These are phyloP conservation scores for Phytophthora meadii DNA, from an alignment of 352 stramenopile species.

Conservation along the genomic window DNA sequence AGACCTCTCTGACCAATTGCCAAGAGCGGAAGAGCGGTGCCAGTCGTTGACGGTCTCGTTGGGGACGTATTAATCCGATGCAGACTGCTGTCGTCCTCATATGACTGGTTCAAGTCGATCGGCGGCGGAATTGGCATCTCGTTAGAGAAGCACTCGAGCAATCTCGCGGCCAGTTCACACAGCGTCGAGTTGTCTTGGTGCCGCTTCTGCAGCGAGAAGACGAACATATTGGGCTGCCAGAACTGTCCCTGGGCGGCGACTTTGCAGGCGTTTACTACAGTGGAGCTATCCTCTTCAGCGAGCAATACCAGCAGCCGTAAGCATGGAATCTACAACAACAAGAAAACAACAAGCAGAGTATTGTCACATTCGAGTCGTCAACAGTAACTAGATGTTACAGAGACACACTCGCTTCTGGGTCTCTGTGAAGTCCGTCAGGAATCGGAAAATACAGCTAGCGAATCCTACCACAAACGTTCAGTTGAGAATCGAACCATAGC, in stretches of 20 bases:
- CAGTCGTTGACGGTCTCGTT: constrained; percentile 9
- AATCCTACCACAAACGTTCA: constrained; percentile 45
- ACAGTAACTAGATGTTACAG: background rate
- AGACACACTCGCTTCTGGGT: constrained; percentile 57
- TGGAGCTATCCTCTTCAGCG: constrained; percentile 53
- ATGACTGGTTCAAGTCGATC: constrained; percentile 44
- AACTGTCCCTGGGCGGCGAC: constrained; percentile 69
- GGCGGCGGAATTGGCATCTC: constrained; percentile 68
- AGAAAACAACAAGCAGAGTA: constrained; percentile 13
- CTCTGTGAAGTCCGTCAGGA: constrained; percentile 61
- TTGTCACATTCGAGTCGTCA: constrained; percentile 3
- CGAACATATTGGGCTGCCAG: constrained; percentile 85
- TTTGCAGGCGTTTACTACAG: constrained; percentile 62
- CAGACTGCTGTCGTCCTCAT: constrained; percentile 9
- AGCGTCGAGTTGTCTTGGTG: constrained; percentile 60
- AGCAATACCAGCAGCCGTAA: constrained; percentile 66
- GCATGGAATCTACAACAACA: constrained; percentile 50
- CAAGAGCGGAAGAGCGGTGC: constrained; percentile 47
- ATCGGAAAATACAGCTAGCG: constrained; percentile 63
- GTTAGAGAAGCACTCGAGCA: constrained; percentile 53
- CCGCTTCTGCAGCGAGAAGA: constrained; percentile 77
- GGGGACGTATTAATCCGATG: constrained; percentile 15
- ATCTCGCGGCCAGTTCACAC: constrained; percentile 42
- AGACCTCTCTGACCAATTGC: constrained; percentile 14
- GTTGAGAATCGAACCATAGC: background rate